Conservation (phyloP, 495 filamentous ascomycete species). For the Penicillium paradoxum region DNA sequence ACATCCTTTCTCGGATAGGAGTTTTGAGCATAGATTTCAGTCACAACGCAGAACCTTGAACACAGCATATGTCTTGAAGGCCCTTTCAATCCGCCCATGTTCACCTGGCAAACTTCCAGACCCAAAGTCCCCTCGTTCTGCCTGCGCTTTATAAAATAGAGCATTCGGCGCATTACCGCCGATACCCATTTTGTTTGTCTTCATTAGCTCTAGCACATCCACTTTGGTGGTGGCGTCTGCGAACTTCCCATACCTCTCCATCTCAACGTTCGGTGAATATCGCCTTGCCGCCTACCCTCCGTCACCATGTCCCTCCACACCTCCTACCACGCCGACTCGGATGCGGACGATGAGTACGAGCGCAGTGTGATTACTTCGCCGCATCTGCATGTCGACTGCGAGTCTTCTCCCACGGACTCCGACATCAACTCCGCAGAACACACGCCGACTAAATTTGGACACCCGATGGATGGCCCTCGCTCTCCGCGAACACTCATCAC, state of each 20-base stretch:
- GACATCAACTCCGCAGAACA: slow-evolving; percentile 77
- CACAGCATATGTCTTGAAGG: not conserved
- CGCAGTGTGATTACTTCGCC: slow-evolving; percentile 73
- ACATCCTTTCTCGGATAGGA: slow-evolving; percentile 11
- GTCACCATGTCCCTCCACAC: slow-evolving; percentile 48
- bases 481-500: slow-evolving; percentile 75
- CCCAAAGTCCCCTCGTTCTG: not conserved
- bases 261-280: slow-evolving; percentile 1
- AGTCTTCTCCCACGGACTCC: slow-evolving; percentile 74
- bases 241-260: not conserved
- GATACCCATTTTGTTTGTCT: not conserved
- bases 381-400: slow-evolving; percentile 66
- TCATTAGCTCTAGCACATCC: not conserved
- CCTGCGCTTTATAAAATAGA: slow-evolving; percentile 9
- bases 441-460: slow-evolving; percentile 80
- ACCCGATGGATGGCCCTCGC: slow-evolving; percentile 55
- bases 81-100: not conserved
- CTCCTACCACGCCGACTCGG: slow-evolving; percentile 72
- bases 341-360: slow-evolving; percentile 94
- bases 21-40: not conserved
- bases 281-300: not conserved
- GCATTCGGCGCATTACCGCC: slow-evolving; percentile 15
- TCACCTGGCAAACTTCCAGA: not conserved
- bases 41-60: not conserved
- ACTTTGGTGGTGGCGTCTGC: slow-evolving; percentile 6